Base-by-base conservation (phyloP, 495 filamentous ascomycete species). In the Podospora tetraspora region DNA sequence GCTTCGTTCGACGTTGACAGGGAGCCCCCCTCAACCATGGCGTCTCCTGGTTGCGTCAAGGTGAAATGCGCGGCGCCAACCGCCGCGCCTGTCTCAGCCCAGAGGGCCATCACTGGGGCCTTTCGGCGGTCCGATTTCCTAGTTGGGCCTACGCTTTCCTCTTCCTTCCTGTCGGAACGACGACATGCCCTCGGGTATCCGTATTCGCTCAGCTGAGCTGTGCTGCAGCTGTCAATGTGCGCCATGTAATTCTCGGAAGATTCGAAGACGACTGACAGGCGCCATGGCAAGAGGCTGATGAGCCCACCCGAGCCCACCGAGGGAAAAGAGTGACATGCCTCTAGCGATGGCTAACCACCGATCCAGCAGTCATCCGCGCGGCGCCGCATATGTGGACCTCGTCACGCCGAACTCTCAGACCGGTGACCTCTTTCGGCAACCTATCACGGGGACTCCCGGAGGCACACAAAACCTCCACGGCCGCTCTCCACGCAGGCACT, bases 1-100 rank as follows among this genome's bases (percentile, higher is more conserved):
- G 34, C 13, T 5, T 43, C 34, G 34, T 6, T 43, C 12, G 34
- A 43, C 34, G 5, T 43, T 43, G 34, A 19, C 34, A 63, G 19
- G 29, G 43, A 32, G n/a, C n/a, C n/a, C 62, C 62, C 64, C 29
- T 23, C 57, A 21, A 59, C 57, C 11, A 61, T 61, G 13, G 29
- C 11, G 16, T 19, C 30, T 12, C 2, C 8, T 21, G 22, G 12
- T 22, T 25, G 58, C 58, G 23, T 59, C 52, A 27, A 21, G 27
- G 5, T 66, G 43, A 21, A 60, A 24, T 22, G 29, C 37, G 34
- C 22, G 58, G 43, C 32, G 63, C 16, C 23, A 29, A 25, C 37
- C 25, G 8, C 58, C 58, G 65, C 57, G 63, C 58, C 19, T 66
- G 65, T 61, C 65, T 66, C 65, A 66, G 58, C 57, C 65, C 57